These are phyloP conservation scores for Tinospora cordifolia DNA, from an alignment of 164 flowering plant species.

Conservation along the genomic window DNA sequence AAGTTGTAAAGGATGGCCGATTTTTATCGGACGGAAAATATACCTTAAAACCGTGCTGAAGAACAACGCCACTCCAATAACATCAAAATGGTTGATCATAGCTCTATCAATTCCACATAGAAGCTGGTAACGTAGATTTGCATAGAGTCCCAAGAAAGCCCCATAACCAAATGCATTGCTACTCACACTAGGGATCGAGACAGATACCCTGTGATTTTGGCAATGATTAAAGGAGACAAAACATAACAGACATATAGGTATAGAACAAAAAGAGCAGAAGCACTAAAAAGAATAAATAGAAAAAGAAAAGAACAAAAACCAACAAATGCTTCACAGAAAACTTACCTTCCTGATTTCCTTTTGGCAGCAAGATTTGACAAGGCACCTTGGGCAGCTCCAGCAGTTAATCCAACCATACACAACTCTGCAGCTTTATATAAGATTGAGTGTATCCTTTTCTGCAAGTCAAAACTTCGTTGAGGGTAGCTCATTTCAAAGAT, in stretches of 20 bases:
- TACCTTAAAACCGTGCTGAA: slow-evolving; percentile 80
- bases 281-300: neutral
- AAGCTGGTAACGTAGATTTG: slow-evolving; percentile 75
- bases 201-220: slow-evolving; percentile 55
- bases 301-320: neutral
- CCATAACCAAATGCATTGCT: slow-evolving; percentile 81
- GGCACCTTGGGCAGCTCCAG: slow-evolving; percentile 80
- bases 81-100: slow-evolving; percentile 65
- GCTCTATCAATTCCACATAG: slow-evolving; percentile 75
- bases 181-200: slow-evolving; percentile 66
- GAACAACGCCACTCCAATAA: slow-evolving; percentile 67
- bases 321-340: neutral
- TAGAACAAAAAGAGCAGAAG: neutral
- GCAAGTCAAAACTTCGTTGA: slow-evolving; percentile 72
- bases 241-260: neutral
- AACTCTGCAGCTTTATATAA: slow-evolving; percentile 83
- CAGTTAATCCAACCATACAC: slow-evolving; percentile 69
- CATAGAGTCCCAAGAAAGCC: slow-evolving; percentile 85
- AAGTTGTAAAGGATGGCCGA: neutral
- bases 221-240: neutral
- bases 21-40: slow-evolving; percentile 5
- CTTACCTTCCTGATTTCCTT: slow-evolving; percentile 70
- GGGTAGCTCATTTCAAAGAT: slow-evolving; percentile 89
- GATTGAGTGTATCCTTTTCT: slow-evolving; percentile 76
- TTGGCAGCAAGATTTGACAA: slow-evolving; percentile 51